phyloP scores from a whole-genome alignment of 371 early-diverging fungal genomes.

The Mucor mucedo region DNA sequence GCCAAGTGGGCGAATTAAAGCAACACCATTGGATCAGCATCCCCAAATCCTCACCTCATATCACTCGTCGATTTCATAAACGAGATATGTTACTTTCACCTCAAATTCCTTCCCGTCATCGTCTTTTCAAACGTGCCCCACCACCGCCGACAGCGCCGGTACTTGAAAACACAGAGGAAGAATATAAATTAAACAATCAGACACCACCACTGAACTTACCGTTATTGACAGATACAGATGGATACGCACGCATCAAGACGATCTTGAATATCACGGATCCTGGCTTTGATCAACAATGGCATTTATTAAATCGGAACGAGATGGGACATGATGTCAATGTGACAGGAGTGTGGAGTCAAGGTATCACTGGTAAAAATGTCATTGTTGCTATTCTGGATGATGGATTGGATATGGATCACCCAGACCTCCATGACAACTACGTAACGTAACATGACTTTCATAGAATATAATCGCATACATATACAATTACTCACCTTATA shows the following conservation, averaged over 20 bases:
- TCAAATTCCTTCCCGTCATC: conserved; percentile 33
- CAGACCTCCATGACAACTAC: conserved; percentile 87
- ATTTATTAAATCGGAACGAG: conserved; percentile 74
- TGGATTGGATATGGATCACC: conserved; percentile 85
- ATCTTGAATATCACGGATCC: conserved; percentile 71
- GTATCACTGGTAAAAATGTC: conserved; percentile 88
- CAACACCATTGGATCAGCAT: conserved; percentile 70
- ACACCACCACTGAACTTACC: conserved; percentile 5
- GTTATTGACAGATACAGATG: conserved; percentile 7
- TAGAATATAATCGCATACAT: too few relatives aligned
- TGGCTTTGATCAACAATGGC: conserved; percentile 85
- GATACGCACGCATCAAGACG: conserved; percentile 28
- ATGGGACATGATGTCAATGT: conserved; percentile 89
- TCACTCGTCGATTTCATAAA: not conserved
- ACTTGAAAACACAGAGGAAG: conserved; percentile 25
- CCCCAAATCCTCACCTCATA: conserved; percentile 2
- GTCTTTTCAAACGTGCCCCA: conserved; percentile 40
- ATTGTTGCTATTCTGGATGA: conserved; percentile 95
- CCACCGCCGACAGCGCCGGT: conserved; percentile 14
- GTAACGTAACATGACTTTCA: conserved; percentile 40
- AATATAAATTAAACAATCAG: conserved; percentile 18
- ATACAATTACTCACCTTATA: too few relatives aligned
- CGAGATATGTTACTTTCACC: conserved; percentile 8
- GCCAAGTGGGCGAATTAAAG: conserved; percentile 69
- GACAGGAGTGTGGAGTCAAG: conserved; percentile 91